Evolutionary conservation across 768 basidiomycete genomes (phyloP).

Genomic region (Psilocybe subaeruginosa): DNA sequence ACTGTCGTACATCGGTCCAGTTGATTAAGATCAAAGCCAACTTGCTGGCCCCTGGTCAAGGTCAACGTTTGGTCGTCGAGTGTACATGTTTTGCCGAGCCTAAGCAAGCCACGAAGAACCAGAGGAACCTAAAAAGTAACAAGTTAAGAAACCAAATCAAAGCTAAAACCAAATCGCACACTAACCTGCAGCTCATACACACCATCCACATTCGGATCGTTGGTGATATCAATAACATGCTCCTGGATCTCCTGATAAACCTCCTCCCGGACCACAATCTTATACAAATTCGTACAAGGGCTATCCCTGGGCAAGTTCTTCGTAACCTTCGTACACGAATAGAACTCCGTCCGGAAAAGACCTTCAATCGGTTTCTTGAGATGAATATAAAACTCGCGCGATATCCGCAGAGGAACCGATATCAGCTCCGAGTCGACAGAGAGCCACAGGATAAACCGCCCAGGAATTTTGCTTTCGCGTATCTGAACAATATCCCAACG

Average conservation of each 20-base stretch:
- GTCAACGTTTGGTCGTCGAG: slow-evolving; percentile 68
- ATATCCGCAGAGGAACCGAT: slow-evolving; percentile 82
- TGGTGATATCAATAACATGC: slow-evolving; percentile 90
- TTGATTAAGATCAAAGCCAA: slow-evolving; percentile 83
- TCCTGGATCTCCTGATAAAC: slow-evolving; percentile 83
- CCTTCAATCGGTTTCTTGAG: slow-evolving; percentile 70
- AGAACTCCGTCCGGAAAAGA: slow-evolving; percentile 70
- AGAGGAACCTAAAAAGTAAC: slow-evolving; percentile 72
- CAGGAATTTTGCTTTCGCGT: slow-evolving; percentile 71
- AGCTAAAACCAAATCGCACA: background rate
- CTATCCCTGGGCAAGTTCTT: slow-evolving; percentile 81
- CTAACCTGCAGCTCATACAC: slow-evolving; percentile 91
- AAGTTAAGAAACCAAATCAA: background rate
- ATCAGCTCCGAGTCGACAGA: slow-evolving; percentile 79
- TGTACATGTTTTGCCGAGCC: slow-evolving; percentile 82
- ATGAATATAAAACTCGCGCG: slow-evolving; percentile 93
- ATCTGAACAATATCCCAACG: slow-evolving; percentile 96
- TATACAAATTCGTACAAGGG: slow-evolving; percentile 80
- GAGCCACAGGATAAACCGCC: slow-evolving; percentile 89
- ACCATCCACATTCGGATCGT: slow-evolving; percentile 93
- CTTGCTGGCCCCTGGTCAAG: slow-evolving; percentile 79
- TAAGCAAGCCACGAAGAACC: slow-evolving; percentile 77
- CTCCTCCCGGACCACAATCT: slow-evolving; percentile 81
- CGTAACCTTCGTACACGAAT: slow-evolving; percentile 72
- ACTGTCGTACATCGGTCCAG: slow-evolving; percentile 66